A percentile compares a stretch with the other conserved stretches of the same genome.
These are phyloP conservation scores for Umbelopsis isabellina DNA, from an alignment of 192 early-diverging fungal species.

Conservation along the genomic window DNA sequence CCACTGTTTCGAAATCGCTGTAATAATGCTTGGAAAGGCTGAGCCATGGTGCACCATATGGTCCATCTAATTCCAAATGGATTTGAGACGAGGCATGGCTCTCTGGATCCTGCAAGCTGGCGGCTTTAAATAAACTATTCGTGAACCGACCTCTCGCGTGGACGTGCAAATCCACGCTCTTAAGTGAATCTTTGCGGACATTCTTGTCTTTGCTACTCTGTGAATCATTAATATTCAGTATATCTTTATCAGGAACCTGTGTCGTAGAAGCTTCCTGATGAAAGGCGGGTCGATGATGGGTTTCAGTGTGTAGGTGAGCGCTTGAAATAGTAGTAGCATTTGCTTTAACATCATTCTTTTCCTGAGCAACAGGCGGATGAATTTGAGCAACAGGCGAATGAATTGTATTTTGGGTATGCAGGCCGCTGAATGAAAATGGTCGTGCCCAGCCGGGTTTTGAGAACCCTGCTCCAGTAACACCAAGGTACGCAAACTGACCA, in stretches of 20 bases:
- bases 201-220: background rate
- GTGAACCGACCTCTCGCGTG: background rate
- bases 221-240: background rate
- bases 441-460: background rate
- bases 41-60: constrained; percentile 10
- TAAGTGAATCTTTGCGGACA: background rate
- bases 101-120: background rate
- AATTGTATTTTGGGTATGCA: background rate
- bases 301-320: background rate
- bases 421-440: constrained; percentile 9
- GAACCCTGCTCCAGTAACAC: constrained; percentile 1
- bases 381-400: no score
- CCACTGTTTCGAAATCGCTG: background rate
- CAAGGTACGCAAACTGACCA: constrained; percentile 17
- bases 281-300: constrained; percentile 4
- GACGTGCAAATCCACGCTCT: background rate
- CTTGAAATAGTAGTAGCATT: background rate
- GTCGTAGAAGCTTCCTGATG: constrained; percentile 13
- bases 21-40: constrained; percentile 3
- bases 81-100: background rate
- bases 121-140: background rate
- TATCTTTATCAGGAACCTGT: background rate
- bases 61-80: constrained; percentile 1
- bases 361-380: no score
- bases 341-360: background rate